Base-by-base conservation (phyloP, 371 early-diverging fungal species). In the Saksenaea vasiformis region DNA sequence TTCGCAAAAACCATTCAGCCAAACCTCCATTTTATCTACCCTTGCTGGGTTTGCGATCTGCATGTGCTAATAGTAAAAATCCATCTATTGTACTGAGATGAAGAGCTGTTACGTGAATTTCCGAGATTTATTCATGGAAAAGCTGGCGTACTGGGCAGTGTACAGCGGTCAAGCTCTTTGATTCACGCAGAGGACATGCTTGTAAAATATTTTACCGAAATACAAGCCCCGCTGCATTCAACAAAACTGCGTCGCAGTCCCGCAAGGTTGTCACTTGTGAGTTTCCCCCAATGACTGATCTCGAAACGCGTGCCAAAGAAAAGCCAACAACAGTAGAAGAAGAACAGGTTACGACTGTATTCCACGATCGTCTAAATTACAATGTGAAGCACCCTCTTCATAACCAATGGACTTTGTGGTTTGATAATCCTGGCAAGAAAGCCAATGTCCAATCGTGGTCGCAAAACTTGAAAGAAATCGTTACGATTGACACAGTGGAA, bases 331-430 rank as follows among this genome's bases (percentile, higher is more conserved):
- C 22, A 7, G 5, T 47, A 22, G 51, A 47, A 22, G 51, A 61
- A 35, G 51, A 47, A 11, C 51, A 47, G 22, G 51, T 47, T 10
- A 70, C 68, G 41, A 74, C 74, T 38, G 71, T 74, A 19, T 74
- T 74, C 58, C 71, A 74, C 61, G 74, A 74, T 66, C 74, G 61
- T 54, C 34, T 65, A 36, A 60, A 91, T 73, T 94, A 87, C 76
- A 91, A 89, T 65, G 88, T 89, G 19, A 92, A 93, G 83, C 97
- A 98, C 78, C 93, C 92, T 61, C 89, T 97, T 53, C 87, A 95
- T 76, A 78, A 88, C 65, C 76, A 80, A 27, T 98, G 98, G 98
- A 93, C 93, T 24, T 80, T 98, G 62, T 98, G 96, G 96, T 98
- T 91, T 74, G 97, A 97, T 71, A 89, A 87, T 70, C 95, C 94